A percentile compares a stretch with the other conserved stretches of the same genome.
phyloP scores from a whole-genome alignment of 2,329 filamentous ascomycete species.

The Botrytis sinoallii region DNA sequence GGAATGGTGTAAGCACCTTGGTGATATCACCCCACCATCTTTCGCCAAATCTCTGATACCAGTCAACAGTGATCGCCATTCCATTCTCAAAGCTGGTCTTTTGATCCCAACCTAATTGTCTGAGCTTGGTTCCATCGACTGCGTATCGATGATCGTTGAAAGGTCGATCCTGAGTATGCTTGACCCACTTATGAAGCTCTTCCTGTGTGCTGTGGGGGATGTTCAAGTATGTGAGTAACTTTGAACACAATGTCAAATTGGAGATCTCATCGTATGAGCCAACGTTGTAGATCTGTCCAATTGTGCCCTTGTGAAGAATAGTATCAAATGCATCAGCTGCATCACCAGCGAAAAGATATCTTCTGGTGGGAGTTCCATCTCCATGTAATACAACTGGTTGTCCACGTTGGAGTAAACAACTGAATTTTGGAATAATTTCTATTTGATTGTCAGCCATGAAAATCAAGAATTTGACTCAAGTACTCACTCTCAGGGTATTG shows the following conservation, averaged over 20 bases:
- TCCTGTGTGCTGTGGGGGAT: slow-evolving; percentile 50
- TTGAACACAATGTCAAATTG: slow-evolving; percentile 65
- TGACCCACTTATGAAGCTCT: slow-evolving; percentile 62
- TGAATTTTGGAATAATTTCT: slow-evolving; percentile 86
- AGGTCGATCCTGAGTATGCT: slow-evolving; percentile 73
- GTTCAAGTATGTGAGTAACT: slow-evolving; percentile 61
- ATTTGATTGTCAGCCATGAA: slow-evolving; percentile 24
- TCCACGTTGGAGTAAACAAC: slow-evolving; percentile 63
- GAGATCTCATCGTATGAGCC: slow-evolving; percentile 75
- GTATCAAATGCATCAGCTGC: slow-evolving; percentile 81
- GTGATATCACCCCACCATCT: slow-evolving; percentile 71
- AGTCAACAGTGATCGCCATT: slow-evolving; percentile 61
- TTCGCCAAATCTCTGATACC: slow-evolving; percentile 66
- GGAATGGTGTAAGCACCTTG: slow-evolving; percentile 66
- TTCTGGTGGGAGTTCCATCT: slow-evolving; percentile 68
- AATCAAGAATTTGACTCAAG: neutral
- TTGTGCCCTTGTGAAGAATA: slow-evolving; percentile 71
- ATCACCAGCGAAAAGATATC: slow-evolving; percentile 76
- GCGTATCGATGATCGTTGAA: slow-evolving; percentile 76
- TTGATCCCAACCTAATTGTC: slow-evolving; percentile 66
- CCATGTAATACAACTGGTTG: slow-evolving; percentile 72
- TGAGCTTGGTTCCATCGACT: slow-evolving; percentile 66
- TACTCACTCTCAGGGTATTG: slow-evolving; percentile 77
- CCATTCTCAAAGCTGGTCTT: slow-evolving; percentile 63
- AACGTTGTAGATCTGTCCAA: slow-evolving; percentile 80